Evolutionary conservation across 164 flowering plant genomes (phyloP).

Genomic region (Tetrastigma voinierianum): DNA sequence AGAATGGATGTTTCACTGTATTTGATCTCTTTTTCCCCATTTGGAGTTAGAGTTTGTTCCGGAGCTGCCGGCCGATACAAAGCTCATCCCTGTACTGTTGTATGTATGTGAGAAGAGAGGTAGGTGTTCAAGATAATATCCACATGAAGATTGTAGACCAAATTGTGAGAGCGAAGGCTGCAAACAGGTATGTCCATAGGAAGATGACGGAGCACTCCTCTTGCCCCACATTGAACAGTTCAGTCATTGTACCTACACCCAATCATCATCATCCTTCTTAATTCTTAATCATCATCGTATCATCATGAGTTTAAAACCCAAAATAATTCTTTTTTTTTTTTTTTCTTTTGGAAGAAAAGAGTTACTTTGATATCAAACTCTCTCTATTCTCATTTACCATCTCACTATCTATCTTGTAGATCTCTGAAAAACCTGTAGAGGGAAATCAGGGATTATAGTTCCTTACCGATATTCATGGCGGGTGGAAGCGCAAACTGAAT

Average conservation of each 20-base stretch:
- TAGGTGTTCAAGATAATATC: conserved; percentile 33
- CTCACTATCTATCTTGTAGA: not conserved
- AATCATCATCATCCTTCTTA: not conserved
- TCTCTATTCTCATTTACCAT: too few species aligned
- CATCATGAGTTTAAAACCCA: too few species aligned
- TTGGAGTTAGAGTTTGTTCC: too few species aligned
- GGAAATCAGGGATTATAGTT: too few species aligned
- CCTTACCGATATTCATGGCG: conserved; percentile 81
- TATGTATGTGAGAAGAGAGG: not conserved
- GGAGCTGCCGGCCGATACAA: too few species aligned
- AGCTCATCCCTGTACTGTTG: too few species aligned
- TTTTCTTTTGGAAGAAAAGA: not conserved
- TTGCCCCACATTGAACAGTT: conserved; percentile 79
- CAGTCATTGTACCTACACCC: conserved; percentile 79
- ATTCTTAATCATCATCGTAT: too few species aligned
- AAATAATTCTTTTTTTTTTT: too few species aligned
- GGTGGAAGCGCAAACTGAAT: conserved; percentile 83
- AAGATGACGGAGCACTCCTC: conserved; percentile 84
- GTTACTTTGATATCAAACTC: not conserved
- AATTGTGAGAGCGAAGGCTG: conserved; percentile 68
- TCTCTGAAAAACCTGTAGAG: not conserved
- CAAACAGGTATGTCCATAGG: conserved; percentile 82
- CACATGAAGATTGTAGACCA: conserved; percentile 85
- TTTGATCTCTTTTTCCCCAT: too few species aligned
- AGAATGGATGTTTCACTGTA: too few species aligned